phyloP scores from a whole-genome alignment of 2,329 filamentous ascomycete species.

The Lachnellula suecica region DNA sequence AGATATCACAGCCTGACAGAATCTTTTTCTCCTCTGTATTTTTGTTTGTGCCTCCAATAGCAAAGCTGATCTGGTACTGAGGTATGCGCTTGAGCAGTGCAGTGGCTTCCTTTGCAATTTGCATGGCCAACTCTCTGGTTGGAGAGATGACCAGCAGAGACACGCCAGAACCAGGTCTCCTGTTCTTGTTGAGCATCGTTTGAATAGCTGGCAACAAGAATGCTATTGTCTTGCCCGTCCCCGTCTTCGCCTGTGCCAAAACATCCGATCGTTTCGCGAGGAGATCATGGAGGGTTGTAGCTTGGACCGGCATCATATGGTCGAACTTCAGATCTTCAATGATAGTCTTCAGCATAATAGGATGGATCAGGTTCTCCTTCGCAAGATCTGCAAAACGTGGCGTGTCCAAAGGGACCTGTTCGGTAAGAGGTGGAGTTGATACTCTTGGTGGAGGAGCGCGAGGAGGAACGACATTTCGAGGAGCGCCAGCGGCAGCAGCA shows the following conservation, averaged over 20 bases:
- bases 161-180: conserved; percentile 50
- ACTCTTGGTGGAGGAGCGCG: conserved; percentile 21
- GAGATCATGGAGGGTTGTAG: conserved; percentile 76
- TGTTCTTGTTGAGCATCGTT: conserved; percentile 50
- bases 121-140: conserved; percentile 77
- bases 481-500: conserved; percentile 20
- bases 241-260: conserved; percentile 92
- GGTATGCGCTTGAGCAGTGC: conserved; percentile 29
- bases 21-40: conserved; percentile 64
- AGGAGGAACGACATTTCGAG: conserved; percentile 33
- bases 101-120: conserved; percentile 77
- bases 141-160: conserved; percentile 74
- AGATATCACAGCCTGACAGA: conserved; percentile 77
- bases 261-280: conserved; percentile 65
- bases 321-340: conserved; percentile 72
- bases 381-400: conserved; percentile 47
- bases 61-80: conserved; percentile 59
- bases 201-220: conserved; percentile 88
- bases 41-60: conserved; percentile 93
- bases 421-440: conserved; percentile 37
- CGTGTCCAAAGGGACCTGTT: conserved; percentile 42
- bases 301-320: conserved; percentile 91
- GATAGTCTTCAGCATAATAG: conserved; percentile 55
- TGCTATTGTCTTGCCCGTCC: conserved; percentile 93
- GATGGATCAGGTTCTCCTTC: conserved; percentile 43